Evolutionary conservation across 176 grass and related monocot species (phyloP), one percentile per base, ranked within the genome.

Genomic region (Bolboschoenus planiculmis): DNA sequence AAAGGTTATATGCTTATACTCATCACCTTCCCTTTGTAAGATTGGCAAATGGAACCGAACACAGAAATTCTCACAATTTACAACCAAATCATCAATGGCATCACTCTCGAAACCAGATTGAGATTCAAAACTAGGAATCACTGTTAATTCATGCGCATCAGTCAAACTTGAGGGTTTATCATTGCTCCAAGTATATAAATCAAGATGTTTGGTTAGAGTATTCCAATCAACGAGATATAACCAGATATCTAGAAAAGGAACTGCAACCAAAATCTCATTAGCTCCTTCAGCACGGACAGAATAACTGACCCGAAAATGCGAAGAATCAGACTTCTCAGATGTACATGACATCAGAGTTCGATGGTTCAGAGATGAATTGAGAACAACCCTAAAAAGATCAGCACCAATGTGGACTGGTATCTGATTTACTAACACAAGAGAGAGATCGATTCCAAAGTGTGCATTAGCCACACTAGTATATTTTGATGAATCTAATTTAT

Each of bases 141-240:
- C 71, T 75, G 58, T 36, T 44, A 36, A 83, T 5, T 87, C 85
- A 54, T 63, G 54, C 73, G 60, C 63, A 88, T 58, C 29, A 83
- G 53, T 71, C 51, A 59, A 78, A 81, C 84, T 83, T n/a, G 53
- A 84, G 59, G 81, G 84, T 15, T 67, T 86, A 42, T 81, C 87
- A 43, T 72, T 73, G 21, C 89, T 81, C 37, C 43, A 85, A 81
- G 65, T 23, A 61, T 88, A 94, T 2, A 85, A 97, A 59, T 82
- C 53, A 60, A 90, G 78, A 94, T 92, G 95, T 59, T 87, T 70
- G 16, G 87, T 87, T 59, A 94, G 78, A 39, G 21, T 85, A 65
- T 81, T 87, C 95, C 95, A 97, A 79, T 94, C 90, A 54, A 84
- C 43, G 54, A 94, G 86, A 81, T 94, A 88, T 85, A 97, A 90